Evolutionary conservation across 345 rosid genomes (phyloP).

Genomic region (Sisymbrium altissimum): DNA sequence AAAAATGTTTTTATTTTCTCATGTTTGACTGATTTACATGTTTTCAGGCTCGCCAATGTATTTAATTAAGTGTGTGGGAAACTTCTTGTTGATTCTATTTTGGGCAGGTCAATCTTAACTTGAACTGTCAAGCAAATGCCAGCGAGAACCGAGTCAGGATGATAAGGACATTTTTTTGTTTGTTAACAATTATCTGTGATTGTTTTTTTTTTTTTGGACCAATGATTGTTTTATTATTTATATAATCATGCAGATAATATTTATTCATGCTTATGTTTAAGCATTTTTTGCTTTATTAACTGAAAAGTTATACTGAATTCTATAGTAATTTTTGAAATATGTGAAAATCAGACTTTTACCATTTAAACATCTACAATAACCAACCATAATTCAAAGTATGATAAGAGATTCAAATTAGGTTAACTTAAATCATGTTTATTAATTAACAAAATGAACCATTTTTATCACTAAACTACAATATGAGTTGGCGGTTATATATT

Average conservation of each 20-base stretch:
- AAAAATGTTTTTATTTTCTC: neutral
- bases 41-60: neutral
- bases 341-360: too few relatives aligned
- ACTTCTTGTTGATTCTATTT: neutral
- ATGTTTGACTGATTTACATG: neutral
- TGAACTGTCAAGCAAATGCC: constrained; percentile 24
- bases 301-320: too few relatives aligned
- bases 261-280: too few relatives aligned
- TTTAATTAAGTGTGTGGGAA: neutral
- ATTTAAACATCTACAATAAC: too few relatives aligned
- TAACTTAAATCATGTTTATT: neutral
- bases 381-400: too few relatives aligned
- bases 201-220: neutral
- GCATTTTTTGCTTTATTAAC: too few relatives aligned
- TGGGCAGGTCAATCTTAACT: constrained; percentile 10
- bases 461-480: neutral
- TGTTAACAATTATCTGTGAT: neutral
- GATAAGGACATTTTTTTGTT: too few relatives aligned
- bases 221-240: too few relatives aligned
- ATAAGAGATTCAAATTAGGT: too few relatives aligned
- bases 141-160: neutral
- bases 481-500: too few relatives aligned
- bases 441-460: neutral
- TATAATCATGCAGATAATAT: neutral
- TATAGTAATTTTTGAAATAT: too few relatives aligned